Conservation (phyloP, 345 rosid genomes). For the Eucalyptus globulus region DNA sequence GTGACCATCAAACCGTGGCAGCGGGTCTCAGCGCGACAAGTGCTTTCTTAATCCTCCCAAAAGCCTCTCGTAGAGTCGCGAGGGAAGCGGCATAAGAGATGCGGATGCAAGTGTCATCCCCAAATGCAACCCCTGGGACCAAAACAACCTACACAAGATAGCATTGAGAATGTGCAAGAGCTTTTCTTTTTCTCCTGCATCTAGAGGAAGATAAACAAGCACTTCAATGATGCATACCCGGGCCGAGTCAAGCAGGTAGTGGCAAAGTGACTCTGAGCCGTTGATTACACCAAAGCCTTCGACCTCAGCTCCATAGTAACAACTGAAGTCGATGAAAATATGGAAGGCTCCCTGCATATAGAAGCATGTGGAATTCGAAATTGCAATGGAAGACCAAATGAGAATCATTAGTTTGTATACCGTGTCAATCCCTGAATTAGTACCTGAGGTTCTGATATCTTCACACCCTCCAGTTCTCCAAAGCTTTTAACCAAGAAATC, state of each 20-base stretch:
- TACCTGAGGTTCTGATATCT: conserved; percentile 88
- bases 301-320: conserved; percentile 66
- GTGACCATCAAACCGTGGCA: conserved; percentile 22
- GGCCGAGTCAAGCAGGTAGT: conserved; percentile 52
- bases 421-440: neutral
- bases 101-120: conserved; percentile 77
- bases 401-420: neutral
- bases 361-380: neutral
- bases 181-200: neutral
- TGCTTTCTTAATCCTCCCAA: conserved; percentile 71
- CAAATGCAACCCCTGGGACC: conserved; percentile 96
- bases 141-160: conserved; percentile 55
- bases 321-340: conserved; percentile 75
- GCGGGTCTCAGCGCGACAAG: conserved; percentile 41
- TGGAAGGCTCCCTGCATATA: conserved; percentile 87
- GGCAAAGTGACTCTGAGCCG: conserved; percentile 52
- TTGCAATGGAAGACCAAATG: neutral
- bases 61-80: conserved; percentile 57
- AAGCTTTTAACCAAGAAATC: conserved; percentile 83
- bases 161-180: neutral
- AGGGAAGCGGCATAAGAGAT: conserved; percentile 90
- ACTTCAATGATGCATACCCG: conserved; percentile 17
- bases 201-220: neutral
- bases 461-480: conserved; percentile 66
- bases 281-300: conserved; percentile 71